Percentiles rank a stretch among this genome's conserved stretches.
Evolutionary conservation across 2,329 filamentous ascomycete genomes (phyloP).

Genomic region (Ophioceras dolichostomum): DNA sequence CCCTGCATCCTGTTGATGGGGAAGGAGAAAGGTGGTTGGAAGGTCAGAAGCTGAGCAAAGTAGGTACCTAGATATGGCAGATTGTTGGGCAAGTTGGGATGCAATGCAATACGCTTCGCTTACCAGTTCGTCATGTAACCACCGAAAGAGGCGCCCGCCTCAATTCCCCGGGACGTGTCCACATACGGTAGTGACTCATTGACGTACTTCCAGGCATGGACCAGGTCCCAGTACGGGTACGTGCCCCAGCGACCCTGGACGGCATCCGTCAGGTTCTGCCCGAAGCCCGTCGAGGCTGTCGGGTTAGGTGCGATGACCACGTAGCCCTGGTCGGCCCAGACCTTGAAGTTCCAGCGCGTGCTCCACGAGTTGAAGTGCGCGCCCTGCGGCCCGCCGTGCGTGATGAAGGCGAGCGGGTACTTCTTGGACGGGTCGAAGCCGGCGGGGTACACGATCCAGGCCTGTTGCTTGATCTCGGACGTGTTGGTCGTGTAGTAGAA

Average conservation of each 20-base stretch:
- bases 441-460: constrained; percentile 19
- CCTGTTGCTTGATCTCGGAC: constrained; percentile 17
- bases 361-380: constrained; percentile 39
- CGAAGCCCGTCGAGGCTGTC: constrained; percentile 39
- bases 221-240: constrained; percentile 39
- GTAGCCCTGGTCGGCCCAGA: constrained; percentile 45
- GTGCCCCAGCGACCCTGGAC: constrained; percentile 38
- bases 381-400: constrained; percentile 41
- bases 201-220: constrained; percentile 39
- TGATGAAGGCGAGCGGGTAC: constrained; percentile 40
- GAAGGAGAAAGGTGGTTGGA: no score
- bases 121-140: constrained; percentile 44
- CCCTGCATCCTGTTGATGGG: constrained; percentile 33
- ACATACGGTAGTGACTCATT: constrained; percentile 36
- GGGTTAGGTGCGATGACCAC: constrained; percentile 42
- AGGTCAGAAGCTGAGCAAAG: no score
- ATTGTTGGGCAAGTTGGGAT: no score
- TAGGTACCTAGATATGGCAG: no score
- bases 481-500: constrained; percentile 17
- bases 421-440: constrained; percentile 23
- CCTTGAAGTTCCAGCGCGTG: constrained; percentile 39
- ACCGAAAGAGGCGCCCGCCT: constrained; percentile 39
- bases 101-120: constrained; percentile 8
- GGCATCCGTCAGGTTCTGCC: constrained; percentile 38
- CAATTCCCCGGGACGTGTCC: constrained; percentile 35